Percentiles rank a stretch among this genome's conserved stretches.
These are phyloP conservation scores for Macrophomina tecta DNA, from an alignment of 2,329 filamentous ascomycete species.

Conservation along the genomic window DNA sequence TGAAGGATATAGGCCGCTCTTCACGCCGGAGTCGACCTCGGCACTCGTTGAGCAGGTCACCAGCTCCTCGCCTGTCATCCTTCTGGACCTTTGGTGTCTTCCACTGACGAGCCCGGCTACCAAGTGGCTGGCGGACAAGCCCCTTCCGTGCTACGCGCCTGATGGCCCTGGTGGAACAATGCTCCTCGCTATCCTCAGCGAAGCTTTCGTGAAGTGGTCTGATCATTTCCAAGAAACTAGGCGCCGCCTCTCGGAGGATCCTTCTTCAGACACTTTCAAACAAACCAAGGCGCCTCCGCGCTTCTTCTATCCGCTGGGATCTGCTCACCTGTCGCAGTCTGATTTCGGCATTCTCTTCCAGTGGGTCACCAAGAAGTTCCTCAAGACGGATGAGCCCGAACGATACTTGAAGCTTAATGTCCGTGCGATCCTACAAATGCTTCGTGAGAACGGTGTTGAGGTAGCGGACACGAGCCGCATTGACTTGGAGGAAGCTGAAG, in stretches of 20 bases:
- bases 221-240: conserved; percentile 74
- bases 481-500: conserved; percentile 45
- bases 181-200: conserved; percentile 74
- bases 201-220: conserved; percentile 79
- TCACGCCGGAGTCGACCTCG: conserved; percentile 62
- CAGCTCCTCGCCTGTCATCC: conserved; percentile 66
- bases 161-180: conserved; percentile 58
- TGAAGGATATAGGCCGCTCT: conserved; percentile 64
- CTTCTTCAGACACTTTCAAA: conserved; percentile 49
- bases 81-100: conserved; percentile 83
- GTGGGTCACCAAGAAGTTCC: conserved; percentile 60
- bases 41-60: conserved; percentile 71
- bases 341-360: conserved; percentile 87
- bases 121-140: conserved; percentile 70
- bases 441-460: conserved; percentile 53
- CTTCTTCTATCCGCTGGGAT: conserved; percentile 75
- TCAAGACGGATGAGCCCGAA: conserved; percentile 70
- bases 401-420: conserved; percentile 83
- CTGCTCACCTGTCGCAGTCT: conserved; percentile 82
- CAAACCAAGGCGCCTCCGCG: conserved; percentile 58
- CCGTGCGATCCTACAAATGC: conserved; percentile 78
- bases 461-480: conserved; percentile 48
- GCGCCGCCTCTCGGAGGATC: conserved; percentile 65
- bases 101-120: conserved; percentile 70
- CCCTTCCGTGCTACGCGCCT: conserved; percentile 70